phyloP scores from a whole-genome alignment of 345 rosid species.

The Gossypium anomalum region DNA sequence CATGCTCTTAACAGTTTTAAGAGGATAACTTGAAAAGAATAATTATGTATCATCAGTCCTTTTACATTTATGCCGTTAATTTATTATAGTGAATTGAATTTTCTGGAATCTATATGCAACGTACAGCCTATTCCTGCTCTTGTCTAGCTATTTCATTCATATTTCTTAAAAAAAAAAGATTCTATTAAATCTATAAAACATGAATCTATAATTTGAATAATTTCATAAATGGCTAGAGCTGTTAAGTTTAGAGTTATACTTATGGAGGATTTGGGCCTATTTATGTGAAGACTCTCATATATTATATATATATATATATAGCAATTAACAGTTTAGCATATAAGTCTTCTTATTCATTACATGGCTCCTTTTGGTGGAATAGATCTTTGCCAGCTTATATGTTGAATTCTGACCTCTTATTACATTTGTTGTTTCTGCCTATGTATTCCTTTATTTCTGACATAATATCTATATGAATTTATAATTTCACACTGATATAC shows the following conservation, averaged over 20 bases:
- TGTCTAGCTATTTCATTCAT: neutral
- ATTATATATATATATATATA: too few species aligned
- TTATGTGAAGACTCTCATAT: too few species aligned
- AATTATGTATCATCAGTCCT: neutral
- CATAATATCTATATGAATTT: neutral
- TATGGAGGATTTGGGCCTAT: too few species aligned
- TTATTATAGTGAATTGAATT: neutral
- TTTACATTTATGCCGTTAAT: neutral
- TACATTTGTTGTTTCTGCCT: neutral
- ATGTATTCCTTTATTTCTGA: neutral
- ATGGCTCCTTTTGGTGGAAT: neutral
- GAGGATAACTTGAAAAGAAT: neutral
- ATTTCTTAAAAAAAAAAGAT: neutral
- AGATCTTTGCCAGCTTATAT: neutral
- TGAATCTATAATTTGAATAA: neutral
- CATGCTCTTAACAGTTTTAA: neutral
- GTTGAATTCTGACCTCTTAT: neutral
- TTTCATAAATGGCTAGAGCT: neutral
- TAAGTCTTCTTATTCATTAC: too few species aligned
- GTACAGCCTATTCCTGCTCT: neutral
- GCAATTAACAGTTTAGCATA: too few species aligned
- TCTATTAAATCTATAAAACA: neutral
- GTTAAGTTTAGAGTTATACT: too few species aligned
- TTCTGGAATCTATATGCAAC: neutral
- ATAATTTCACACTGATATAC: neutral